These are phyloP conservation scores for Apiospora malaysiana DNA, from an alignment of 2,329 filamentous ascomycete genomes.

Conservation along the genomic window DNA sequence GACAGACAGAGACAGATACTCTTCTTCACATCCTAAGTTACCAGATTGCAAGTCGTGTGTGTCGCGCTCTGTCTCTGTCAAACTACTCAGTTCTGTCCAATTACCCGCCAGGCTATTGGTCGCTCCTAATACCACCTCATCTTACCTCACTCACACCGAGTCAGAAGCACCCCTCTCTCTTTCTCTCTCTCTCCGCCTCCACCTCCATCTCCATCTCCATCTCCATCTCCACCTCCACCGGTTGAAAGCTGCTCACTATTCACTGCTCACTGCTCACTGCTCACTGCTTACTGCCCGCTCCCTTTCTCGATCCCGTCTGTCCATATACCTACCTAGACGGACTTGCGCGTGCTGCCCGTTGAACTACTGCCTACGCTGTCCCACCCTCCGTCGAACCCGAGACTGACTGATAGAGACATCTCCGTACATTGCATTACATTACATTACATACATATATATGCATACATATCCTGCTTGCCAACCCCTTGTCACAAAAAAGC, in stretches of 20 bases:
- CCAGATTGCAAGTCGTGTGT: background rate
- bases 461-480: background rate
- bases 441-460: too few relatives aligned
- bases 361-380: background rate
- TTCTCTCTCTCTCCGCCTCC: background rate
- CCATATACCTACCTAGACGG: background rate
- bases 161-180: constrained; percentile 1
- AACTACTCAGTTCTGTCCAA: background rate
- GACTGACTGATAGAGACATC: background rate
- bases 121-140: background rate
- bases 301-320: background rate
- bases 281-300: background rate
- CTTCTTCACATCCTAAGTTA: background rate
- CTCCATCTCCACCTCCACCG: background rate
- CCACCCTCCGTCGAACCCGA: background rate
- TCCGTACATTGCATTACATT: background rate
- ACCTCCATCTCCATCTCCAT: background rate
- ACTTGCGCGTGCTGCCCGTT: constrained; percentile 1
- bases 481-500: constrained; percentile 5
- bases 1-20: background rate
- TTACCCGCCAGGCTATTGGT: background rate
- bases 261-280: too few relatives aligned
- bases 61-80: too few relatives aligned
- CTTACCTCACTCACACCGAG: background rate
- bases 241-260: too few relatives aligned